phyloP scores from a whole-genome alignment of 1,284 basidiomycete genomes.

The Apiotrichum gamsii region DNA sequence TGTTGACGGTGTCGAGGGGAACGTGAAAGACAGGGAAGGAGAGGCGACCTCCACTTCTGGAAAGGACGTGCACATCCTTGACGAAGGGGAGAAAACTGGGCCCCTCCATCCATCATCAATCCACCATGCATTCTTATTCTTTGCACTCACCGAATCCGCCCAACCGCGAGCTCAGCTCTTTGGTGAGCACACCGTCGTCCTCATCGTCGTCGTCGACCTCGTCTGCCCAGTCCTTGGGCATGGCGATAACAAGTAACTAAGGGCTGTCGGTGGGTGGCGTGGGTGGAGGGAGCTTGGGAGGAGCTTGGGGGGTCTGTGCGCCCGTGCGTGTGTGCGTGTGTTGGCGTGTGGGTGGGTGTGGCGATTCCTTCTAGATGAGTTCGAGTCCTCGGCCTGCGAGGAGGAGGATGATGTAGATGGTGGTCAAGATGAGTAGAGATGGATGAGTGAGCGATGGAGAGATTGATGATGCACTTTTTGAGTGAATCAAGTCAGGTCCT shows the following conservation, averaged over 20 bases:
- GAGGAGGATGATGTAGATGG: too few relatives aligned
- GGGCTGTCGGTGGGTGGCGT: not conserved
- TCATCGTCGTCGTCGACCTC: constrained; percentile 26
- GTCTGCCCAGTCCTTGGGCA: constrained; percentile 27
- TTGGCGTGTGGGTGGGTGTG: too few relatives aligned
- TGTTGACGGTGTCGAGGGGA: not conserved
- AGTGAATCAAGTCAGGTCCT: too few relatives aligned
- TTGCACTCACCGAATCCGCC: constrained; percentile 16
- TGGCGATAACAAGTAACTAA: not conserved
- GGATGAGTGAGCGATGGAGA: too few relatives aligned
- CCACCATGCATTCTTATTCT: not conserved
- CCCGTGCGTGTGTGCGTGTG: not conserved
- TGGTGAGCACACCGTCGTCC: constrained; percentile 8
- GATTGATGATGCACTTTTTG: too few relatives aligned
- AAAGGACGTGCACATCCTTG: too few relatives aligned
- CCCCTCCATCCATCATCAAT: too few relatives aligned
- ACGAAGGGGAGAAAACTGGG: too few relatives aligned
- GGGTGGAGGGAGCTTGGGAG: not conserved
- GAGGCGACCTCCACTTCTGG: not conserved
- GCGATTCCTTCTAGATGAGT: too few relatives aligned
- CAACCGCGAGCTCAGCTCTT: constrained; percentile 15
- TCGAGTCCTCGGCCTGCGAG: too few relatives aligned
- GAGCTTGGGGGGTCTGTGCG: not conserved
- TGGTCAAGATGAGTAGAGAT: too few relatives aligned
- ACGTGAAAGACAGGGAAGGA: not conserved